Evolutionary conservation across 768 basidiomycete species (phyloP).

Genomic region (Obba rivulosa): DNA sequence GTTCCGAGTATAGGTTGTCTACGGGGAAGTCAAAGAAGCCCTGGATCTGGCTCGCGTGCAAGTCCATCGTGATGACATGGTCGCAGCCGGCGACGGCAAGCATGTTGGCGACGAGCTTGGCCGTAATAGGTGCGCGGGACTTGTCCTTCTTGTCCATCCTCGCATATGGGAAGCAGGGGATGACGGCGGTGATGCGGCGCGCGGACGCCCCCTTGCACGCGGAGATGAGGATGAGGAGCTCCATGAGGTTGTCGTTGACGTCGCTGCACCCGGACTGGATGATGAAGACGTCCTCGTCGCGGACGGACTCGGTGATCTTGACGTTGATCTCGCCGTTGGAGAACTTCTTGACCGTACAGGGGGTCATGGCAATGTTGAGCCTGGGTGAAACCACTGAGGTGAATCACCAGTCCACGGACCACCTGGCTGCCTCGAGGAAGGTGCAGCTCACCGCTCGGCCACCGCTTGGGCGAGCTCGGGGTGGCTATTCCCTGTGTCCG

Average conservation of each 20-base stretch:
- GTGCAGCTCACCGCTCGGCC: conserved; percentile 89
- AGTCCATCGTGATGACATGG: conserved; percentile 99
- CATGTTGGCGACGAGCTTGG: conserved; percentile 98
- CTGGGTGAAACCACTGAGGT: conserved; percentile 44
- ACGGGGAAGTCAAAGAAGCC: conserved; percentile 99
- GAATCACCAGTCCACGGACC: conserved; percentile 47
- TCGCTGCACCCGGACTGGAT: conserved; percentile 87
- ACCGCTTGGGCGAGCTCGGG: conserved; percentile 94
- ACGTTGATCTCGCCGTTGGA: conserved; percentile 95
- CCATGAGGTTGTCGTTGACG: conserved; percentile 97
- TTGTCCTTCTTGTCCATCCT: conserved; percentile 99
- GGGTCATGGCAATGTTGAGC: conserved; percentile 83
- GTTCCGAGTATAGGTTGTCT: conserved; percentile 95
- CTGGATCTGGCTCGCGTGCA: conserved; percentile 97
- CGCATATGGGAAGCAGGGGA: conserved; percentile 96
- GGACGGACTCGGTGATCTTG: conserved; percentile 91
- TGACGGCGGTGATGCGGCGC: conserved; percentile 92
- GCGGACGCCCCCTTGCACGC: conserved; percentile 97
- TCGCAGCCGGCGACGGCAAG: conserved; percentile 94
- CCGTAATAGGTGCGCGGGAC: conserved; percentile 92
- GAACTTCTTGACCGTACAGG: conserved; percentile 83
- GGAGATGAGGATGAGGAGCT: conserved; percentile 96
- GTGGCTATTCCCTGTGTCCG: conserved; percentile 86
- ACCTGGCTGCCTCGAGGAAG: conserved; percentile 29
- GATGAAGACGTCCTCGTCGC: conserved; percentile 99